Percentiles rank a stretch among this genome's conserved stretches.
Conservation (phyloP, 2,329 filamentous ascomycete genomes). For the Alternaria triticimaculans region DNA sequence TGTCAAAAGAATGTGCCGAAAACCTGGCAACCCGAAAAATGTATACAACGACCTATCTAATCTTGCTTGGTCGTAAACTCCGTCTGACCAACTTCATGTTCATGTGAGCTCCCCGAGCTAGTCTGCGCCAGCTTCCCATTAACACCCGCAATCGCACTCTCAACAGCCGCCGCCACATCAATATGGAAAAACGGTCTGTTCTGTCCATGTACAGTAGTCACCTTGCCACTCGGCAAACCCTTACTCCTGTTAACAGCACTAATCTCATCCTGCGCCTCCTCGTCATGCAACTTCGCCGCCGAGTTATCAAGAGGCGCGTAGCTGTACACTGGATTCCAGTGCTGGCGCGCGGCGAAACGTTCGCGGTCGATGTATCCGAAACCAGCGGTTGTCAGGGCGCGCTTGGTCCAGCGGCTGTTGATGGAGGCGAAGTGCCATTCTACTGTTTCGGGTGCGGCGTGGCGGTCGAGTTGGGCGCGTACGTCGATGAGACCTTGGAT, state of each 20-base stretch:
- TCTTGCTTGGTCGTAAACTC: conserved; percentile 24
- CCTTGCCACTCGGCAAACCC: conserved; percentile 42
- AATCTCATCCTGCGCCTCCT: conserved; percentile 34
- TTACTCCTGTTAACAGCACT: conserved; percentile 17
- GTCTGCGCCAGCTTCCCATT: conserved; percentile 51
- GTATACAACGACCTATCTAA: neutral
- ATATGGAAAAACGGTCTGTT: conserved; percentile 94
- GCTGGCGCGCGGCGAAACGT: conserved; percentile 58
- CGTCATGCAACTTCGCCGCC: conserved; percentile 65
- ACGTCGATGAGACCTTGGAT: conserved; percentile 93
- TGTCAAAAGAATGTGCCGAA: neutral
- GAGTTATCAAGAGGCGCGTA: conserved; percentile 83
- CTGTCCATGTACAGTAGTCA: conserved; percentile 80
- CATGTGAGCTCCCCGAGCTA: conserved; percentile 23
- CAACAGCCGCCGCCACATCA: conserved; percentile 85
- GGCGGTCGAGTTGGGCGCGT: conserved; percentile 89
- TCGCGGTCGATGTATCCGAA: conserved; percentile 74
- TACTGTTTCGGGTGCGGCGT: conserved; percentile 78
- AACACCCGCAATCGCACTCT: conserved; percentile 83
- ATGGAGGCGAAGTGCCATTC: conserved; percentile 97
- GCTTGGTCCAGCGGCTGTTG: conserved; percentile 92
- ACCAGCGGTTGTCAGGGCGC: conserved; percentile 82
- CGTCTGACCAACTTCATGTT: conserved; percentile 11
- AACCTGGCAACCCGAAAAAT: neutral
- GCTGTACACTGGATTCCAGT: conserved; percentile 93